These are phyloP conservation scores for Geotrichum aggregatum DNA, from an alignment of 1,139 yeast genomes.

Conservation along the genomic window DNA sequence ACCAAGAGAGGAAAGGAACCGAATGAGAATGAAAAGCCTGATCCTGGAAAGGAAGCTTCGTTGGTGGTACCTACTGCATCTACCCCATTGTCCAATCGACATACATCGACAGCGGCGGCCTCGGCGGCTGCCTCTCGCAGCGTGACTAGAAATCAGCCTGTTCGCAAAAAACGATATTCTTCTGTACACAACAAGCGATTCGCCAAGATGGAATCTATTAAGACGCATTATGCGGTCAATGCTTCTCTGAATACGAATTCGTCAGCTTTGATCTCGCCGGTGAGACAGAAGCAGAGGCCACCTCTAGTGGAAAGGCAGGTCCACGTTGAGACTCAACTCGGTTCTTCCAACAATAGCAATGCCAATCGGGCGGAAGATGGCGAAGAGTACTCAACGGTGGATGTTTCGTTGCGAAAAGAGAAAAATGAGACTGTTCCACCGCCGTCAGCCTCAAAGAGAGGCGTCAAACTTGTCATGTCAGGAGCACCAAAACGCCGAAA, in stretches of 20 bases:
- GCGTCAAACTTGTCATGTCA: constrained; percentile 13
- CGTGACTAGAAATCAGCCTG: constrained; percentile 18
- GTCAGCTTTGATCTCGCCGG: background rate
- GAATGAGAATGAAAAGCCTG: background rate
- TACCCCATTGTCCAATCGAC: background rate
- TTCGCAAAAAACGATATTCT: constrained; percentile 30
- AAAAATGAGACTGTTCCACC: background rate
- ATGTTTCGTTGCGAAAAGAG: too few relatives aligned
- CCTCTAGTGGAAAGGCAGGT: background rate
- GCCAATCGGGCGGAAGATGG: background rate
- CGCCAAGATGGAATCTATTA: constrained; percentile 34
- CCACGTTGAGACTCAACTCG: background rate
- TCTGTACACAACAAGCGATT: constrained; percentile 32
- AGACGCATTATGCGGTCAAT: constrained; percentile 26
- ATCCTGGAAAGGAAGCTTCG: constrained; percentile 3
- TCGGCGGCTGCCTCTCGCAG: constrained; percentile 22
- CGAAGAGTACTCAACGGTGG: too few relatives aligned
- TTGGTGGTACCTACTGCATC: background rate
- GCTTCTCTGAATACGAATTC: constrained; percentile 17
- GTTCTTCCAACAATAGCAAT: too few relatives aligned
- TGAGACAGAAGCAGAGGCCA: background rate
- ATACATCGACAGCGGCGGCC: constrained; percentile 22
- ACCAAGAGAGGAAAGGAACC: background rate
- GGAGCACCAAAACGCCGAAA: constrained; percentile 24
- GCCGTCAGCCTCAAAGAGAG: constrained; percentile 17